phyloP scores from a whole-genome alignment of 768 basidiomycete genomes.

The Cystobasidium tubakii region DNA sequence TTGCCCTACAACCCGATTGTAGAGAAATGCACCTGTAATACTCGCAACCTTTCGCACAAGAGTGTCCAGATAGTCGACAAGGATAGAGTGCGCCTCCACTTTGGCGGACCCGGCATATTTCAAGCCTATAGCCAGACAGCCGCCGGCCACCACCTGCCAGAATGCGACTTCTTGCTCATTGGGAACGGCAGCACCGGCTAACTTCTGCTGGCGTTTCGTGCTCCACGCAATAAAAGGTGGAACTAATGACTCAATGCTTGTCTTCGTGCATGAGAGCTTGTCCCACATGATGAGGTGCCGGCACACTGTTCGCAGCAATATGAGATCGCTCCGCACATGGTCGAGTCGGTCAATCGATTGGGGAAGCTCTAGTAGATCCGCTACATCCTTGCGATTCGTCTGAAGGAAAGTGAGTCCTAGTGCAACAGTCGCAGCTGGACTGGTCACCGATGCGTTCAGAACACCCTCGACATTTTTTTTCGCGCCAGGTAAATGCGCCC shows the following conservation, averaged over 20 bases:
- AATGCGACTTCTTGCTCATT: conserved; percentile 68
- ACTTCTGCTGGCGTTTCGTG: conserved; percentile 51
- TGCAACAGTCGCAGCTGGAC: conserved; percentile 82
- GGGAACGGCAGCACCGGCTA: conserved; percentile 58
- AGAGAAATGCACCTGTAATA: conserved; percentile 54
- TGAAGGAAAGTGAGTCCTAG: conserved; percentile 87
- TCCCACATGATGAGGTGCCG: conserved; percentile 82
- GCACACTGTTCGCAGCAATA: conserved; percentile 73
- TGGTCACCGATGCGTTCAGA: conserved; percentile 84
- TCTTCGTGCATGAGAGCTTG: conserved; percentile 59
- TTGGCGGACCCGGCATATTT: conserved; percentile 92
- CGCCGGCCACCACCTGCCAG: conserved; percentile 82
- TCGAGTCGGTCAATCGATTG: conserved; percentile 72
- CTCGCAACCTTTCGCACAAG: conserved; percentile 67
- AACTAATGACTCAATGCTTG: conserved; percentile 55
- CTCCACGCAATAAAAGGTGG: conserved; percentile 63
- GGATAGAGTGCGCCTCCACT: conserved; percentile 75
- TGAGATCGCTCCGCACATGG: conserved; percentile 76
- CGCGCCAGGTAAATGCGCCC: conserved; percentile 27
- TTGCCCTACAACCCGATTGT: background rate
- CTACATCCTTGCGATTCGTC: conserved; percentile 75
- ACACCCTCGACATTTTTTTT: conserved; percentile 27
- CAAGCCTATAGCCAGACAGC: conserved; percentile 82
- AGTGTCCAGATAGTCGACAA: conserved; percentile 73
- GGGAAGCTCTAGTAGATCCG: conserved; percentile 76